These are phyloP conservation scores for Myxozyma nipponensis DNA, from an alignment of 805 yeast species.

Conservation along the genomic window DNA sequence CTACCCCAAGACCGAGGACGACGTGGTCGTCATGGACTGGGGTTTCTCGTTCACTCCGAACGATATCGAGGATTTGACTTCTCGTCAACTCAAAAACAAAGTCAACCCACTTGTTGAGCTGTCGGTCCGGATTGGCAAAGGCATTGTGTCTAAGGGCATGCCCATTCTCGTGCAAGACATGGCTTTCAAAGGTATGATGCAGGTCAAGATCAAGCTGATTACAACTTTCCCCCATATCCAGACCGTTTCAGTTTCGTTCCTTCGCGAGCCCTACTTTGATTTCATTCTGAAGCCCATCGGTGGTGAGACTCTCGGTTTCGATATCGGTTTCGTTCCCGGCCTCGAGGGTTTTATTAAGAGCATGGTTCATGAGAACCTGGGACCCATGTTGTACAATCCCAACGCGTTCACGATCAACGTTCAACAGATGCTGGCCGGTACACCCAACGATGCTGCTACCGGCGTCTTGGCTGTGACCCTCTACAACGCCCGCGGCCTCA, in stretches of 20 bases:
- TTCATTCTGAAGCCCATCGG: constrained; percentile 77
- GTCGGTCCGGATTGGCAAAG: constrained; percentile 73
- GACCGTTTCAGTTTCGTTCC: constrained; percentile 77
- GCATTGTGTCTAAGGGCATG: constrained; percentile 55
- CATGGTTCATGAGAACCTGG: constrained; percentile 79
- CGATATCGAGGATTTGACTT: constrained; percentile 74
- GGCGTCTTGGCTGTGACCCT: constrained; percentile 77
- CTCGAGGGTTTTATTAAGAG: constrained; percentile 74
- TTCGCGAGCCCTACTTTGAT: constrained; percentile 87
- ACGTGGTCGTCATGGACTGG: constrained; percentile 98
- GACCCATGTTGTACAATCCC: constrained; percentile 85
- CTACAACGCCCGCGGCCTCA: constrained; percentile 63
- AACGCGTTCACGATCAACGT: constrained; percentile 89
- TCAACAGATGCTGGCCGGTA: constrained; percentile 84
- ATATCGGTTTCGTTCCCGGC: constrained; percentile 83
- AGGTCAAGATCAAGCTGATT: constrained; percentile 88
- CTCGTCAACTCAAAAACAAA: constrained; percentile 76
- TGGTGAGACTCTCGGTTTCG: constrained; percentile 82
- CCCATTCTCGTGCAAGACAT: constrained; percentile 79
- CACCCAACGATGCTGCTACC: constrained; percentile 70
- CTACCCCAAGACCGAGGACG: constrained; percentile 81
- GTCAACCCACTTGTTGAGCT: constrained; percentile 79
- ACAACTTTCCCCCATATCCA: constrained; percentile 88
- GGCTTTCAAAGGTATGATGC: constrained; percentile 66
- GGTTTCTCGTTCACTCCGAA: constrained; percentile 89